These are phyloP conservation scores for Melastoma candidum DNA, from an alignment of 441 rosid species.

Conservation along the genomic window DNA sequence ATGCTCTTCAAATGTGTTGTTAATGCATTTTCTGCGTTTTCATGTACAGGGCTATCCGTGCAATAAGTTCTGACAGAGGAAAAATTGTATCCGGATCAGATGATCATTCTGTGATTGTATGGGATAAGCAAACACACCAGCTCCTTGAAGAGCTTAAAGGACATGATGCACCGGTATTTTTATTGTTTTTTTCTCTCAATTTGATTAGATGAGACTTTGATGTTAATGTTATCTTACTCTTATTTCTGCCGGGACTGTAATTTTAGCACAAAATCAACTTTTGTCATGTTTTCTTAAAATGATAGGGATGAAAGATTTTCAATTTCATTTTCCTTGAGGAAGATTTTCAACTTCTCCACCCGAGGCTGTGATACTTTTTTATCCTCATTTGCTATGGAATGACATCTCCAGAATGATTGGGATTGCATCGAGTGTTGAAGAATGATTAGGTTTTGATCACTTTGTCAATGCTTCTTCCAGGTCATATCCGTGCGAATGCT, in stretches of 20 bases:
- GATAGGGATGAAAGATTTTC: too few species aligned
- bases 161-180: slow-evolving; percentile 84
- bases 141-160: slow-evolving; percentile 95
- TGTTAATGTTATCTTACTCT: too few species aligned
- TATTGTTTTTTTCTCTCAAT: neutral
- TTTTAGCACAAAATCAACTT: too few species aligned
- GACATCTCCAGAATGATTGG: neutral
- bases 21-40: slow-evolving; percentile 11
- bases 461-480: slow-evolving; percentile 32
- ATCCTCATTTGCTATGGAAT: too few species aligned
- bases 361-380: too few species aligned
- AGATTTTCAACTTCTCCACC: too few species aligned
- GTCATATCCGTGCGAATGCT: slow-evolving; percentile 94
- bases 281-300: too few species aligned
- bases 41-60: slow-evolving; percentile 72
- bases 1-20: slow-evolving; percentile 5
- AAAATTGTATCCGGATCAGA: slow-evolving; percentile 99
- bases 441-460: neutral
- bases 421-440: slow-evolving; percentile 4
- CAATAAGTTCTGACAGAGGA: slow-evolving; percentile 96
- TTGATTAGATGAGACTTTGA: too few species aligned
- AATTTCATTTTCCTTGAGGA: too few species aligned
- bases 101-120: slow-evolving; percentile 87
- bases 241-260: too few species aligned
- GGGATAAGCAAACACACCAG: slow-evolving; percentile 97